Evolutionary conservation across 352 stramenopile genomes (phyloP).

Genomic region (Aphanomyces cochlioides): DNA sequence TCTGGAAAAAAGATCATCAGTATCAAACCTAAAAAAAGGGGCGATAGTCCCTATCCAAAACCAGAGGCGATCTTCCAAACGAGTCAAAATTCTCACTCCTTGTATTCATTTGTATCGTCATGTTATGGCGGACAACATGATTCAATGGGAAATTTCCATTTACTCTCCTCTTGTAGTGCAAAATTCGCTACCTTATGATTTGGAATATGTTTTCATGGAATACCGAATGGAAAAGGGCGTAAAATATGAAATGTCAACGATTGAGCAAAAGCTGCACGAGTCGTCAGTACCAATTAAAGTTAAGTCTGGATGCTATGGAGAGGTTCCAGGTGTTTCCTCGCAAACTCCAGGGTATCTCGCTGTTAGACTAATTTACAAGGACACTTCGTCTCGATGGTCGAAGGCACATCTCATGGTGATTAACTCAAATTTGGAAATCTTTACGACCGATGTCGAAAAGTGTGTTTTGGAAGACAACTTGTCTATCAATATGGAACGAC

Average conservation of each 20-base stretch:
- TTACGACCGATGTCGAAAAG: constrained; percentile 60
- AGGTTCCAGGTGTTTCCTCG: constrained; percentile 70
- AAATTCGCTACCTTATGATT: constrained; percentile 80
- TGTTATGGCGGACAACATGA: constrained; percentile 28
- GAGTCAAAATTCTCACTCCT: constrained; percentile 66
- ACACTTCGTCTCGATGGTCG: constrained; percentile 56
- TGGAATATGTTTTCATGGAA: constrained; percentile 83
- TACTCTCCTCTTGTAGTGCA: constrained; percentile 77
- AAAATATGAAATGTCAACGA: constrained; percentile 50
- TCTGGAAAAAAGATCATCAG: constrained; percentile 11
- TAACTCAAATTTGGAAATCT: constrained; percentile 63
- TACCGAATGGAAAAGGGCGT: constrained; percentile 64
- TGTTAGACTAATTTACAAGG: constrained; percentile 51
- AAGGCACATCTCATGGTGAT: constrained; percentile 84
- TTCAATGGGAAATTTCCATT: constrained; percentile 77
- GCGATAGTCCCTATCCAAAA: constrained; percentile 71
- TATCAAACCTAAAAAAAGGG: neutral
- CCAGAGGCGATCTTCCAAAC: constrained; percentile 65
- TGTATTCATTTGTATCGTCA: constrained; percentile 57
- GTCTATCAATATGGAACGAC: constrained; percentile 67
- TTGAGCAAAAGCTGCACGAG: constrained; percentile 52
- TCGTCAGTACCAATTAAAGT: constrained; percentile 50
- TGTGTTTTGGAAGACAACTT: constrained; percentile 51
- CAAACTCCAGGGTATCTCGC: constrained; percentile 68
- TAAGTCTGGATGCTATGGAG: constrained; percentile 62